A percentile compares a stretch with the other conserved stretches of the same genome.
These are phyloP conservation scores for Clavariopsis aquatica DNA, from an alignment of 495 filamentous ascomycete species.

Conservation along the genomic window DNA sequence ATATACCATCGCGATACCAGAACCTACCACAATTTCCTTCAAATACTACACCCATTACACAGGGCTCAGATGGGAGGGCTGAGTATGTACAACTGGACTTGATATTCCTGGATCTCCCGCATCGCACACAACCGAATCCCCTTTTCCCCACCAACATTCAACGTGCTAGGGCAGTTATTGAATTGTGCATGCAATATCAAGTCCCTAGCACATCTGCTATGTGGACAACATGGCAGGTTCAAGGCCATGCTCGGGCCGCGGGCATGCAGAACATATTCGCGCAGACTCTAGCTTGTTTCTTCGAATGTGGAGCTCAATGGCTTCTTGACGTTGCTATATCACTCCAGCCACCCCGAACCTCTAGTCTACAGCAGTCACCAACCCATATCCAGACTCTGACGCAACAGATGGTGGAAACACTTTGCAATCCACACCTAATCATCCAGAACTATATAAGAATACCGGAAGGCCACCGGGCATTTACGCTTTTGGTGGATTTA, in stretches of 20 bases:
- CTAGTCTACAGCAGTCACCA: neutral
- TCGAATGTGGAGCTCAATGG: slow-evolving; percentile 41
- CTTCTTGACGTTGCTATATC: slow-evolving; percentile 30
- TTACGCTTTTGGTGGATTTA: slow-evolving; percentile 12
- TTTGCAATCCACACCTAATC: slow-evolving; percentile 18
- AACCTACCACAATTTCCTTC: slow-evolving; percentile 10
- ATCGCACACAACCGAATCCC: slow-evolving; percentile 11
- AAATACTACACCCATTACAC: slow-evolving; percentile 18
- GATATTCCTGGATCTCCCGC: slow-evolving; percentile 35
- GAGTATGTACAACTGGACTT: slow-evolving; percentile 41
- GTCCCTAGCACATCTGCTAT: slow-evolving; percentile 6
- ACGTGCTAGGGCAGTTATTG: slow-evolving; percentile 30
- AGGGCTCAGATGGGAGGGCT: slow-evolving; percentile 25
- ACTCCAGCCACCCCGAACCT: neutral
- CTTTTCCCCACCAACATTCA: slow-evolving; percentile 27
- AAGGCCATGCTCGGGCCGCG: slow-evolving; percentile 29
- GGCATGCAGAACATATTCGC: slow-evolving; percentile 38
- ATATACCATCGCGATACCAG: slow-evolving; percentile 15
- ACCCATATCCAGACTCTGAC: neutral
- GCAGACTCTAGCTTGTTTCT: slow-evolving; percentile 38
- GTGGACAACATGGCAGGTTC: slow-evolving; percentile 18
- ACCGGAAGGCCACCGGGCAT: neutral
- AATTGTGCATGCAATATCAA: slow-evolving; percentile 29
- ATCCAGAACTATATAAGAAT: slow-evolving; percentile 7
- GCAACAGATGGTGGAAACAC: slow-evolving; percentile 1